Evolutionary conservation across 345 rosid genomes (phyloP).

Genomic region (Lumnitzera racemosa): DNA sequence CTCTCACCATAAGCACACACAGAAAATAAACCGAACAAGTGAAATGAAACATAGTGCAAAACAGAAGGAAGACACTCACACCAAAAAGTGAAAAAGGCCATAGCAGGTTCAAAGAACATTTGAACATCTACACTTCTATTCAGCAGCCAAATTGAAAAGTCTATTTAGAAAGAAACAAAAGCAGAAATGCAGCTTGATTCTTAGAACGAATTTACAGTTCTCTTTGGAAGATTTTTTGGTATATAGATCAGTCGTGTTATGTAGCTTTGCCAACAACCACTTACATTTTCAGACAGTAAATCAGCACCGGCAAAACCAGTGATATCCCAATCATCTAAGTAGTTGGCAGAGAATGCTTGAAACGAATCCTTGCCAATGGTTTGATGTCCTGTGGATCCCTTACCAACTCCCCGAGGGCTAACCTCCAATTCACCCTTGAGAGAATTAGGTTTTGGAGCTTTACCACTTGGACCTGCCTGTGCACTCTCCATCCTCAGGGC

Average conservation of each 20-base stretch:
- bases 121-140: background rate
- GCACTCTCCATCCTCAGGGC: slow-evolving; percentile 40
- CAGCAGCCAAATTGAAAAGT: background rate
- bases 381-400: slow-evolving; percentile 28
- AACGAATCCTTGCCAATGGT: slow-evolving; percentile 33
- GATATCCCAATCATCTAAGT: slow-evolving; percentile 66
- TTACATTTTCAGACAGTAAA: slow-evolving; percentile 70
- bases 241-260: no score
- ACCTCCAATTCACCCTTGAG: slow-evolving; percentile 28
- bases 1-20: no score
- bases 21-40: background rate
- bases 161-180: background rate
- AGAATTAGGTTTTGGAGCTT: slow-evolving; percentile 28
- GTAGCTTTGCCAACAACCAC: slow-evolving; percentile 10
- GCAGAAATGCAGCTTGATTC: no score
- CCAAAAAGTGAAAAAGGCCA: no score
- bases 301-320: slow-evolving; percentile 60
- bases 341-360: slow-evolving; percentile 19
- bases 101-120: background rate
- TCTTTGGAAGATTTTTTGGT: no score
- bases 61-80: no score
- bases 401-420: slow-evolving; percentile 36
- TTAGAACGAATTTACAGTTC: no score
- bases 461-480: slow-evolving; percentile 52
- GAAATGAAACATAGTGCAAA: background rate